Conservation (phyloP, 495 filamentous ascomycete species). For the Penicilliopsis zonata region DNA sequence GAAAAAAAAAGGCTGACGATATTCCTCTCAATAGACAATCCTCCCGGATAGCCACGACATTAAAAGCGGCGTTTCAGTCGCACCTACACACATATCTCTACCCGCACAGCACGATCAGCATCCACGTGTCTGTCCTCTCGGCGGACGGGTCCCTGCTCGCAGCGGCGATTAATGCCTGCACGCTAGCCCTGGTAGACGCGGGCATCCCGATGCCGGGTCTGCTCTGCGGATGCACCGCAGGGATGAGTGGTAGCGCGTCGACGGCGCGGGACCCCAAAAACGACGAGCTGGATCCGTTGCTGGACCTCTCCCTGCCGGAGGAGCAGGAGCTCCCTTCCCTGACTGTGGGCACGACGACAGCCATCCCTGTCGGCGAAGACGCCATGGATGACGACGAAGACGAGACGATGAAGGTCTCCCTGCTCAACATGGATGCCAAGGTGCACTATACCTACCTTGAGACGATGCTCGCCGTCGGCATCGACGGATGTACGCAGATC, state of each 20-base stretch:
- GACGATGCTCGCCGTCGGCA: constrained; percentile 80
- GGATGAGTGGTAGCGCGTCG: constrained; percentile 54
- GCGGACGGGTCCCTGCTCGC: constrained; percentile 87
- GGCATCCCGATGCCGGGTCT: constrained; percentile 92
- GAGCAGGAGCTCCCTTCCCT: constrained; percentile 84
- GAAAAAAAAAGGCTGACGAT: too few species aligned
- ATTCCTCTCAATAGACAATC: too few species aligned
- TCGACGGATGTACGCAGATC: constrained; percentile 85
- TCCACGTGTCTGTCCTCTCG: constrained; percentile 77
- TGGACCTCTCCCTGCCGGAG: constrained; percentile 78
- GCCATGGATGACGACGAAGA: constrained; percentile 26
- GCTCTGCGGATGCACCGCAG: constrained; percentile 76
- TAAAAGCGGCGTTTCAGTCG: constrained; percentile 59
- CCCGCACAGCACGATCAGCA: constrained; percentile 72
- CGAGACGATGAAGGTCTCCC: constrained; percentile 56
- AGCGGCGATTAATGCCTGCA: constrained; percentile 80
- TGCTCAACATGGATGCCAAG: constrained; percentile 73
- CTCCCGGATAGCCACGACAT: constrained; percentile 64
- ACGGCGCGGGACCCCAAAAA: constrained; percentile 38
- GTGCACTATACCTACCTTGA: constrained; percentile 69
- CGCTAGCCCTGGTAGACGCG: constrained; percentile 85
- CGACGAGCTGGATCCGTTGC: constrained; percentile 70
- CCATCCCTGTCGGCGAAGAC: constrained; percentile 24
- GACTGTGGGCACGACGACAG: constrained; percentile 70
- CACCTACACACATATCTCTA: constrained; percentile 77